Evolutionary conservation across 768 basidiomycete genomes (phyloP), one percentile per base, ranked within the genome.

Genomic region (Roridomyces roridus): DNA sequence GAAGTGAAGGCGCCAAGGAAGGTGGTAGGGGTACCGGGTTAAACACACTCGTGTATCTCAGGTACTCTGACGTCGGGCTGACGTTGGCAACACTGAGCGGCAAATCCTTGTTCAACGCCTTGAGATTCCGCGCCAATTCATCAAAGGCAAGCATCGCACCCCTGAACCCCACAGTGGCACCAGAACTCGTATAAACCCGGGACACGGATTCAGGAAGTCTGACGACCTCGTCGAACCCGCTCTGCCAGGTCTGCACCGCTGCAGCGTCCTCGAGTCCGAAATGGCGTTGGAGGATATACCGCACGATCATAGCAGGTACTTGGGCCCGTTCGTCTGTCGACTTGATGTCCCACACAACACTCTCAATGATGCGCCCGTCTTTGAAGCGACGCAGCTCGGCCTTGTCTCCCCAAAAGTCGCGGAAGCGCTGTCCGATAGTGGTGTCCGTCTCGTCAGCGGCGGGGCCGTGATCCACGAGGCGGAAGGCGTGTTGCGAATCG

Each of bases 341-440:
- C 57, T 84, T 82, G 8, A 93, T 85, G 18, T 97, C 90, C 97
- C 97, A 99, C 3, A 98, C 95, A n/a, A 98, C 94, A 63, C 91
- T 93, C 71, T 98, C 94, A 6, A 83, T 68, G 59, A 98, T 98
- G 17, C 89, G 83, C 1, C 96, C 96, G 65, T 99, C 96, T 71
- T 98, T 96, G 80, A 99, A 99, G 35, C 96, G 84, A 6, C 97
- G 83, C 17, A 98, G 77, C 67, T 98, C 96, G 0, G 95, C 88
- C 70, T 94, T 96, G 35, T 84, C 77, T 0, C 96, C 96, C 97
- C 97, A 99, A 62, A 98, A 77, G 6, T 85, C 81, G 21, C 88
- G 85, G 80, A 97, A 99, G 4, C 76, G 78, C 41, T 81, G 73
- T 0, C 81, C 77, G 6, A 72, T 78, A 10, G 75, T 69, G 21